A percentile compares a stretch with the other conserved stretches of the same genome.
These are phyloP conservation scores for Fusarium sacchari DNA, from an alignment of 2,329 filamentous ascomycete species.

Conservation along the genomic window DNA sequence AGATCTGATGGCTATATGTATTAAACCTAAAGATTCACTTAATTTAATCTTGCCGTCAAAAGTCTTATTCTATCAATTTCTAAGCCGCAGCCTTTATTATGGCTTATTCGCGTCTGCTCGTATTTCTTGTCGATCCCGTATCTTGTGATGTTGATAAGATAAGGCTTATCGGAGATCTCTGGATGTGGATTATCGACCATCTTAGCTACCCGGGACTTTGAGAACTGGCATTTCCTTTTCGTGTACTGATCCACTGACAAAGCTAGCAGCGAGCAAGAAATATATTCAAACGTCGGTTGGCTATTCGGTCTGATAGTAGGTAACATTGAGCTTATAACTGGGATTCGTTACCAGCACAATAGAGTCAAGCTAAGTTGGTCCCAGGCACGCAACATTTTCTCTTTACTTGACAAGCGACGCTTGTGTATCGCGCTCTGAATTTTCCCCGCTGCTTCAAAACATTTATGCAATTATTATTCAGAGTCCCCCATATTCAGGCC, in stretches of 20 bases:
- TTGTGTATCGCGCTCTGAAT: rapidly evolving
- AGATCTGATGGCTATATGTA: rapidly evolving
- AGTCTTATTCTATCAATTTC: background rate
- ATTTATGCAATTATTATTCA: background rate
- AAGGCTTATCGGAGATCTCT: background rate
- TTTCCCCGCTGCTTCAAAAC: rapidly evolving
- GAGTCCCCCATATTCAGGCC: rapidly evolving
- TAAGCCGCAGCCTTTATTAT: too few relatives aligned
- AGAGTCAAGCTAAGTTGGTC: too few relatives aligned
- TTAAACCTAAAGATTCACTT: rapidly evolving
- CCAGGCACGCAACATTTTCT: too few relatives aligned
- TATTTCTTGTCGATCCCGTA: background rate
- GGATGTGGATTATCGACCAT: background rate
- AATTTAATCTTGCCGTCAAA: rapidly evolving
- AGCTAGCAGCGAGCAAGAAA: rapidly evolving
- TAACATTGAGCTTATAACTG: too few relatives aligned
- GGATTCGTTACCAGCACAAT: too few relatives aligned
- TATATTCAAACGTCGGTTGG: rapidly evolving
- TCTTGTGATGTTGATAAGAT: background rate
- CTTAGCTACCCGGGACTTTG: background rate
- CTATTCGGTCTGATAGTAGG: too few relatives aligned
- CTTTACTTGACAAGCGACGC: too few relatives aligned
- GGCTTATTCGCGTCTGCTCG: rapidly evolving
- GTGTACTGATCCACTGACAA: rapidly evolving
- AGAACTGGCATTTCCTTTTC: rapidly evolving